Evolutionary conservation across 2,329 filamentous ascomycete genomes (phyloP).

Genomic region (Hansfordia pulvinata): DNA sequence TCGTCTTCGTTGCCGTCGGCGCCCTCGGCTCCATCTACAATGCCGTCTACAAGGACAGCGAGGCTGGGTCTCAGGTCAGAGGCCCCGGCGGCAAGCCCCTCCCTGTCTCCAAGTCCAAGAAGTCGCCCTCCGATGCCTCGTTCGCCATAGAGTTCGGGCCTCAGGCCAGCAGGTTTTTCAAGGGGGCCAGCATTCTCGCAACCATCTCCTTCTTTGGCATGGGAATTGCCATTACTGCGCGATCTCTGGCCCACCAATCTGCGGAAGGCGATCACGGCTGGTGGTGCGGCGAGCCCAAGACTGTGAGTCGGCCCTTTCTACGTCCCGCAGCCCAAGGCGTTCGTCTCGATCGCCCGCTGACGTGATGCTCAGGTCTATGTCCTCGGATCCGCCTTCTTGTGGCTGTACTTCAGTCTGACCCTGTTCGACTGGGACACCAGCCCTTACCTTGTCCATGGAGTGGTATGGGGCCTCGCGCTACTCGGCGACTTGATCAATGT

Average conservation of each 20-base stretch:
- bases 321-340: constrained; percentile 4
- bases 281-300: constrained; percentile 18
- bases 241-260: constrained; percentile 47
- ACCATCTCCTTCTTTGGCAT: constrained; percentile 66
- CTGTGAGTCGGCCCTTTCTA: constrained; percentile 10
- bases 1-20: constrained; percentile 34
- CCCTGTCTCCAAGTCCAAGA: constrained; percentile 49
- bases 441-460: constrained; percentile 66
- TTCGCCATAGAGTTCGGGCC: too few relatives aligned
- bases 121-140: too few relatives aligned
- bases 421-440: constrained; percentile 73
- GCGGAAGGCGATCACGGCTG: constrained; percentile 14
- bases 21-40: constrained; percentile 38
- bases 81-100: constrained; percentile 87
- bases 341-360: constrained; percentile 3
- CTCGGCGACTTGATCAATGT: constrained; percentile 62
- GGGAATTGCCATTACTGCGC: constrained; percentile 57
- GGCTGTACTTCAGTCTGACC: constrained; percentile 74
- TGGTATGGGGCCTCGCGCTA: constrained; percentile 66
- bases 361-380: constrained; percentile 57
- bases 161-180: too few relatives aligned
- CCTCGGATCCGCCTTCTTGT: constrained; percentile 73
- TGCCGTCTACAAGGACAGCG: constrained; percentile 33
- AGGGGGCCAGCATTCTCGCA: constrained; percentile 57
- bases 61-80: constrained; percentile 33